phyloP scores from a whole-genome alignment of 2,329 filamentous ascomycete genomes.

The Colletotrichum sojae region DNA sequence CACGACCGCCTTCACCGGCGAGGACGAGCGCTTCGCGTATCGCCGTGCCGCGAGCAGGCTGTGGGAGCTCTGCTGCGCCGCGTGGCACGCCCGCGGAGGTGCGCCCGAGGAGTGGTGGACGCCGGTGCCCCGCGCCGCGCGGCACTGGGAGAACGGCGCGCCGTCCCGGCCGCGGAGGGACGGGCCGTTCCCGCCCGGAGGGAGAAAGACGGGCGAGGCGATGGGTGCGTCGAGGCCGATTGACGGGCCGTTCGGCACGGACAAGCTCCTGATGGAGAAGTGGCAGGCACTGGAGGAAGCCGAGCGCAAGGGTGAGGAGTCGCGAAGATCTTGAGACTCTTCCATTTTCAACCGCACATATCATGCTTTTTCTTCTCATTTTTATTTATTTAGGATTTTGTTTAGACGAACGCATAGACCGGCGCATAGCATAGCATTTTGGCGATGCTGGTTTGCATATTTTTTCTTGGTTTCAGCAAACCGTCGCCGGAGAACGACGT shows the following conservation, averaged over 20 bases:
- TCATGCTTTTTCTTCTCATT: neutral
- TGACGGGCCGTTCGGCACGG: slow-evolving; percentile 53
- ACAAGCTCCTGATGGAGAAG: slow-evolving; percentile 49
- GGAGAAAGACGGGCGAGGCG: slow-evolving; percentile 18
- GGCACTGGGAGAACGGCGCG: slow-evolving; percentile 74
- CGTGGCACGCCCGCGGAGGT: slow-evolving; percentile 77
- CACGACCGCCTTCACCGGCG: slow-evolving; percentile 79
- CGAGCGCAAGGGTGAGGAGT: slow-evolving; percentile 29
- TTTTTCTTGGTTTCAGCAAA: neutral
- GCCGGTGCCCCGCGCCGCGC: slow-evolving; percentile 73
- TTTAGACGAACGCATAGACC: slow-evolving; percentile 1
- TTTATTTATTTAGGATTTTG: neutral
- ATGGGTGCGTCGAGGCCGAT: slow-evolving; percentile 46
- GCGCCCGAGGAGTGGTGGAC: slow-evolving; percentile 67
- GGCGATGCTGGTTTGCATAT: slow-evolving; percentile 23
- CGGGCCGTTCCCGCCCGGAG: slow-evolving; percentile 1
- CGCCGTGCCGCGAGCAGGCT: slow-evolving; percentile 82
- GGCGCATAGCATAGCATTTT: slow-evolving; percentile 38
- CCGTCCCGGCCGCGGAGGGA: slow-evolving; percentile 35
- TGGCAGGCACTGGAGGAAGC: slow-evolving; percentile 52
- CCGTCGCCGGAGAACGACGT: neutral
- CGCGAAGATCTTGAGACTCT: neutral
- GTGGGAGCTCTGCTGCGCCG: slow-evolving; percentile 83
- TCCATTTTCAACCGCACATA: too few species aligned
- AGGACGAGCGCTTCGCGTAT: slow-evolving; percentile 87